Percentiles rank a stretch among this genome's conserved stretches.
phyloP scores from a whole-genome alignment of 306 rosid species.

The Inga oerstediana region DNA sequence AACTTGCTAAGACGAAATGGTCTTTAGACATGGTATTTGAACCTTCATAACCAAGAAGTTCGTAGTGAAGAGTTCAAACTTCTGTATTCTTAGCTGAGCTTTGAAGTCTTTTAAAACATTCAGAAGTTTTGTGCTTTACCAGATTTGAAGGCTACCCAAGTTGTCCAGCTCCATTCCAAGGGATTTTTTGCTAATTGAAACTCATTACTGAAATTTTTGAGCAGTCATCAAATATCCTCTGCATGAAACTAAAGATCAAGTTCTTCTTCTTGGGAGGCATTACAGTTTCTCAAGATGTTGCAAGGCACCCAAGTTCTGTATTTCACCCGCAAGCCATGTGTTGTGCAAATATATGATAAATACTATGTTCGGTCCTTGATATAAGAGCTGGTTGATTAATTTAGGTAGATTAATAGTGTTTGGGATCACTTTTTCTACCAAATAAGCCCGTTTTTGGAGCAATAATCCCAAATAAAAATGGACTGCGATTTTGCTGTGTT shows the following conservation, averaged over 20 bases:
- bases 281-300: slow-evolving; percentile 81
- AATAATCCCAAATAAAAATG: too few relatives aligned
- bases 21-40: neutral
- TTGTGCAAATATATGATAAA: slow-evolving; percentile 85
- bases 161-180: slow-evolving; percentile 70
- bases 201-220: slow-evolving; percentile 77
- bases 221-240: slow-evolving; percentile 14
- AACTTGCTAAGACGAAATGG: neutral
- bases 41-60: neutral
- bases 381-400: too few relatives aligned
- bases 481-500: too few relatives aligned
- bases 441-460: too few relatives aligned
- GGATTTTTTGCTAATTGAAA: slow-evolving; percentile 70
- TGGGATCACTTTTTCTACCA: too few relatives aligned
- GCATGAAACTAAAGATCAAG: neutral
- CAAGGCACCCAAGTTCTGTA: slow-evolving; percentile 79
- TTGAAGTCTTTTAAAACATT: neutral
- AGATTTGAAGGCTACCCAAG: slow-evolving; percentile 70
- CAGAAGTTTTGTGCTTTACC: slow-evolving; percentile 52
- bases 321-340: slow-evolving; percentile 75
- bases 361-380: too few relatives aligned
- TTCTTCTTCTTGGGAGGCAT: slow-evolving; percentile 33
- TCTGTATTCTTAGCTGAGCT: neutral
- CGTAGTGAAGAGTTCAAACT: neutral
- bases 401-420: too few relatives aligned